Conservation (phyloP, 495 filamentous ascomycete genomes). For the Usnea hakonensis region DNA sequence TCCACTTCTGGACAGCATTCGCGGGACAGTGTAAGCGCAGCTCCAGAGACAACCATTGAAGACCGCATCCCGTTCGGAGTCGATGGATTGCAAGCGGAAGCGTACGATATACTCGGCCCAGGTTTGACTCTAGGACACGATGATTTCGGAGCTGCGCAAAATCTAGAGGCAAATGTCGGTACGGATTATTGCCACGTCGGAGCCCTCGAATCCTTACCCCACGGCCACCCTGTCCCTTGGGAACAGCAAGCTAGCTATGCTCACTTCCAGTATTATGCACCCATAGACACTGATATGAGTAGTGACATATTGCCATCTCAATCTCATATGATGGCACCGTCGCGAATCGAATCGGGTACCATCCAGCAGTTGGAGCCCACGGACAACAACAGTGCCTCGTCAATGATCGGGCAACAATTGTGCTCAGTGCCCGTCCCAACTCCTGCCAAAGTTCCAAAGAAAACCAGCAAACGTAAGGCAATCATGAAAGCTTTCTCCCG, state of each 20-base stretch:
- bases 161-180: background rate
- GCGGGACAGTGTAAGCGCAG: background rate
- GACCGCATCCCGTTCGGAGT: background rate
- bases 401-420: background rate
- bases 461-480: background rate
- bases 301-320: background rate
- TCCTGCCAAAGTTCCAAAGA: background rate
- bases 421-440: background rate
- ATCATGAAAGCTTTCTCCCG: background rate
- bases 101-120: background rate
- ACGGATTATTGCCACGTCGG: background rate
- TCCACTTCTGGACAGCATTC: background rate
- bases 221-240: background rate
- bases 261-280: background rate
- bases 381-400: background rate
- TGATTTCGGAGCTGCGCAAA: background rate
- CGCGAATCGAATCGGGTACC: background rate
- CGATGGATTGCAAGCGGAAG: background rate
- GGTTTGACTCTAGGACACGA: background rate
- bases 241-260: background rate
- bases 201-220: background rate
- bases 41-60: background rate
- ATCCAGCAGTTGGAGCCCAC: background rate
- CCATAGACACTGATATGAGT: background rate
- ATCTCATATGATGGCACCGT: background rate